Evolutionary conservation across 139 green algal genomes (phyloP).

Genomic region (Desmodesmus armatus): DNA sequence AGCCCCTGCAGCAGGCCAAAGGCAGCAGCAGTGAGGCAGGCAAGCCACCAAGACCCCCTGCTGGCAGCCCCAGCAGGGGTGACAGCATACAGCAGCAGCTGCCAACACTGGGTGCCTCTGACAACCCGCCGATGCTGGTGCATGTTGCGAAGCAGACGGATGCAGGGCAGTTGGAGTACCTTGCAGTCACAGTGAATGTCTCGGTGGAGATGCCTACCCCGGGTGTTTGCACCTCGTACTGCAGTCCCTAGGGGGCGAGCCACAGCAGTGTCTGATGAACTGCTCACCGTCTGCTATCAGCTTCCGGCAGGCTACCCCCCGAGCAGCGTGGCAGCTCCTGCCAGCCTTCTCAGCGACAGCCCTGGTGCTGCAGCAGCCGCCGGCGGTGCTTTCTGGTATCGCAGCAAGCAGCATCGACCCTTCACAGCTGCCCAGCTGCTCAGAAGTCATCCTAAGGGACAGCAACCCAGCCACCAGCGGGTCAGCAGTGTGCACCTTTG

Average conservation of each 20-base stretch:
- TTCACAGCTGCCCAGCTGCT: neutral
- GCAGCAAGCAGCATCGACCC: neutral
- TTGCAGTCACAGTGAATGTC: slow-evolving; percentile 58
- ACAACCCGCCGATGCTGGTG: slow-evolving; percentile 47
- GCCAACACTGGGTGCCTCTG: neutral
- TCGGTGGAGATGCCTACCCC: slow-evolving; percentile 49
- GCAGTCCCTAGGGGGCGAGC: slow-evolving; percentile 59
- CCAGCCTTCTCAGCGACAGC: slow-evolving; percentile 56
- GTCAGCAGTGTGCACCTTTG: slow-evolving; percentile 36
- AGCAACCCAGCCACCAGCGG: slow-evolving; percentile 38
- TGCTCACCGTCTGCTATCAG: slow-evolving; percentile 56
- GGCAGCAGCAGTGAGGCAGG: neutral
- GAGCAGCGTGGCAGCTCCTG: slow-evolving; percentile 64
- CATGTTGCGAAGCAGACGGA: slow-evolving; percentile 37
- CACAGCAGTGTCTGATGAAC: slow-evolving; percentile 77
- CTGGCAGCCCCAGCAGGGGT: slow-evolving; percentile 11
- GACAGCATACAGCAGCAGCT: slow-evolving; percentile 15
- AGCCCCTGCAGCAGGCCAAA: slow-evolving; percentile 13
- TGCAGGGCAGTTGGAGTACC: slow-evolving; percentile 51
- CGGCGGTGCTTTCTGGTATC: neutral
- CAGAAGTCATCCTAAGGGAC: slow-evolving; percentile 69
- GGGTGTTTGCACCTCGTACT: slow-evolving; percentile 65
- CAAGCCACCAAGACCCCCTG: neutral
- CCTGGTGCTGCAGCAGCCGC: slow-evolving; percentile 43
- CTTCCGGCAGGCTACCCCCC: slow-evolving; percentile 62